Conservation (phyloP, 257 asterid genomes). For the Solanum medicagineum region DNA sequence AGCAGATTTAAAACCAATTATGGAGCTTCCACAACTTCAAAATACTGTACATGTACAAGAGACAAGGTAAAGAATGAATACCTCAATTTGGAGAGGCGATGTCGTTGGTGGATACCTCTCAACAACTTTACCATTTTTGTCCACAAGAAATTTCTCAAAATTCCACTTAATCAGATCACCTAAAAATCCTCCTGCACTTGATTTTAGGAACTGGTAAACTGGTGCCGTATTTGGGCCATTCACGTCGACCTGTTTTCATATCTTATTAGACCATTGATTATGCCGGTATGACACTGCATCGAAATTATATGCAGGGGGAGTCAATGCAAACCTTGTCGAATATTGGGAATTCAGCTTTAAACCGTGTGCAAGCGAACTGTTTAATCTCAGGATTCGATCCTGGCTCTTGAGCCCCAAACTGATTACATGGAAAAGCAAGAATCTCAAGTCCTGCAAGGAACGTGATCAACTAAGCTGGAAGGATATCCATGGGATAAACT, state of each 20-base stretch:
- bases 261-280: slow-evolving; percentile 1
- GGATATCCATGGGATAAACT: not conserved
- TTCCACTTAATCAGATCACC: slow-evolving; percentile 92
- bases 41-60: not conserved
- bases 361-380: slow-evolving; percentile 78
- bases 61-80: not conserved
- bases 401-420: slow-evolving; percentile 95
- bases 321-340: slow-evolving; percentile 60
- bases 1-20: not conserved
- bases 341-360: slow-evolving; percentile 84
- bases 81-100: slow-evolving; percentile 90
- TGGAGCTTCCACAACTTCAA: not conserved
- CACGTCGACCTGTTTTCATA: slow-evolving; percentile 66
- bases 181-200: slow-evolving; percentile 71
- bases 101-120: slow-evolving; percentile 89
- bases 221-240: slow-evolving; percentile 93
- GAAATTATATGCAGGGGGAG: not conserved
- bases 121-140: slow-evolving; percentile 79
- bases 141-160: slow-evolving; percentile 88
- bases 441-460: slow-evolving; percentile 65
- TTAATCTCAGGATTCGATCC: slow-evolving; percentile 81
- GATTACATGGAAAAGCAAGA: slow-evolving; percentile 93
- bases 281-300: not conserved
- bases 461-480: not conserved
- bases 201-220: slow-evolving; percentile 74